Conservation (phyloP, 2,329 filamentous ascomycete genomes). For the Hymenoscyphus infarciens region DNA sequence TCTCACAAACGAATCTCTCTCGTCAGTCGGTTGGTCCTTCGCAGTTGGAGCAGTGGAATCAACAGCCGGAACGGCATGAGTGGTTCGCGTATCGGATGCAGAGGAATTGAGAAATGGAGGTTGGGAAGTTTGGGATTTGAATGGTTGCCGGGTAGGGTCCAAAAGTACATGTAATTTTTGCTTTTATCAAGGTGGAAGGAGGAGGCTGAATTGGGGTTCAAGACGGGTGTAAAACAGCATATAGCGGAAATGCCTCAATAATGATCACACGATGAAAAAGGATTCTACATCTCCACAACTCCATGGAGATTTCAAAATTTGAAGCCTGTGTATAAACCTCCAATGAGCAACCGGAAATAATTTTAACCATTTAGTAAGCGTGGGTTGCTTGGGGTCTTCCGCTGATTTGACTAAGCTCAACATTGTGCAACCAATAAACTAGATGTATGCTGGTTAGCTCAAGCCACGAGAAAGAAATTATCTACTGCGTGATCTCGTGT, state of each 20-base stretch:
- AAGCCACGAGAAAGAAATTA: too few species aligned
- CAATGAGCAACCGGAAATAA: not conserved
- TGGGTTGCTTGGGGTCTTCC: not conserved
- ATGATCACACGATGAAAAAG: too few species aligned
- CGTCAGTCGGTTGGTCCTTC: constrained; percentile 5
- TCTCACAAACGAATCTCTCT: constrained; percentile 3
- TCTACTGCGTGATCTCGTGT: too few species aligned
- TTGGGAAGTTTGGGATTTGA: not conserved
- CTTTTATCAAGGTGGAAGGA: too few species aligned
- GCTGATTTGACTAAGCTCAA: not conserved
- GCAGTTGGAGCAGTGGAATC: constrained; percentile 1
- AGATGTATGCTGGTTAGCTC: too few species aligned
- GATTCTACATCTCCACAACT: too few species aligned
- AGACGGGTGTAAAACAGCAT: too few species aligned
- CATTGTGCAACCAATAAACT: not conserved
- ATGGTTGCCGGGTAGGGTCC: not conserved
- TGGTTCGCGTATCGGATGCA: constrained; percentile 10
- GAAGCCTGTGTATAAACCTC: not conserved
- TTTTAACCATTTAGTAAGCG: not conserved
- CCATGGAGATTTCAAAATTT: not conserved
- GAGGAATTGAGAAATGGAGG: not conserved
- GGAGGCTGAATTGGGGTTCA: too few species aligned
- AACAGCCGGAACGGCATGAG: constrained; percentile 7
- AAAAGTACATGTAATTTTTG: not conserved
- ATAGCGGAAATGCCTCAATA: too few species aligned